These are phyloP conservation scores for Xylaria sp. DNA, from an alignment of 2,329 filamentous ascomycete species.

Conservation along the genomic window DNA sequence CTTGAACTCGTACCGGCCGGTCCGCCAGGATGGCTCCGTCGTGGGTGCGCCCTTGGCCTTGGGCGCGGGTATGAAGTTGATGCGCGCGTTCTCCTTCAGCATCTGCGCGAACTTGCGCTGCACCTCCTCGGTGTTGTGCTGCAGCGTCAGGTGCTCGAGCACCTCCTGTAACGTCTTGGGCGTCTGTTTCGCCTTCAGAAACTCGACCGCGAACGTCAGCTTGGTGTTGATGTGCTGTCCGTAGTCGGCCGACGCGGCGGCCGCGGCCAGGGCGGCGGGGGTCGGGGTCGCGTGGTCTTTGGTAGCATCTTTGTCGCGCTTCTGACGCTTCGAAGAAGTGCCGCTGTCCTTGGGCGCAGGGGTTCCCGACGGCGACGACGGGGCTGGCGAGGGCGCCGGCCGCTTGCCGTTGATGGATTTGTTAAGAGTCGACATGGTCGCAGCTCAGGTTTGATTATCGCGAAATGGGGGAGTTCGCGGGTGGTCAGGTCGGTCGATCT, in stretches of 20 bases:
- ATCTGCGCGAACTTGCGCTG: slow-evolving; percentile 68
- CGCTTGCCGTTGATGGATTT: slow-evolving; percentile 59
- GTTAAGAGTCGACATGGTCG: slow-evolving; percentile 62
- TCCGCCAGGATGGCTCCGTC: slow-evolving; percentile 64
- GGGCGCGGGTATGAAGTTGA: slow-evolving; percentile 59
- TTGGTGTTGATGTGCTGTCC: slow-evolving; percentile 84
- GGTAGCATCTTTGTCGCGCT: slow-evolving; percentile 48
- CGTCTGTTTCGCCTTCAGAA: slow-evolving; percentile 71
- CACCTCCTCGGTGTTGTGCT: slow-evolving; percentile 61
- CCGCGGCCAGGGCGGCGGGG: slow-evolving; percentile 40
- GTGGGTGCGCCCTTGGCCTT: slow-evolving; percentile 56
- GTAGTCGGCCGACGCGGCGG: slow-evolving; percentile 66
- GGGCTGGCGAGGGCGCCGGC: slow-evolving; percentile 64
- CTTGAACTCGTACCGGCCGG: slow-evolving; percentile 78
- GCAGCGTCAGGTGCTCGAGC: slow-evolving; percentile 77
- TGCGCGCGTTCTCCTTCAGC: slow-evolving; percentile 65
- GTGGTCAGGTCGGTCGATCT: slow-evolving; percentile 18
- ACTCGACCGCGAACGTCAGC: slow-evolving; percentile 83
- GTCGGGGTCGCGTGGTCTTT: slow-evolving; percentile 31
- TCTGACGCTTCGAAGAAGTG: slow-evolving; percentile 66
- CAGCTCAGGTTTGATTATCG: slow-evolving; percentile 38
- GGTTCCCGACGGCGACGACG: slow-evolving; percentile 56
- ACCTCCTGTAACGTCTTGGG: slow-evolving; percentile 75
- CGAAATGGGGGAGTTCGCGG: neutral
- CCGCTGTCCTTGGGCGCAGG: slow-evolving; percentile 51